A percentile compares a stretch with the other conserved stretches of the same genome.
Evolutionary conservation across 352 stramenopile species (phyloP).

Genomic region (Globisporangium paroecandrum): DNA sequence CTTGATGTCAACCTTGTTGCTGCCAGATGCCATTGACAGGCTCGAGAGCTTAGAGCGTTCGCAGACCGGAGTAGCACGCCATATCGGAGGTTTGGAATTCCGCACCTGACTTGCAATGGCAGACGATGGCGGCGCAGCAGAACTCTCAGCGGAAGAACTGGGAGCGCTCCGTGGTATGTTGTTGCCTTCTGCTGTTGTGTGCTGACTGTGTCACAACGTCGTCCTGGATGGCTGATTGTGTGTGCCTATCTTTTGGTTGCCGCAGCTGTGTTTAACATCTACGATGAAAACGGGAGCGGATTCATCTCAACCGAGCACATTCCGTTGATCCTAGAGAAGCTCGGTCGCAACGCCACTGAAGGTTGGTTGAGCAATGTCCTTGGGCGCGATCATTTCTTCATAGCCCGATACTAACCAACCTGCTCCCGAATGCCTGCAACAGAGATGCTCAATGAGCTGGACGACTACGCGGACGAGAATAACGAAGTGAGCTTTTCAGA

Average conservation of each 20-base stretch:
- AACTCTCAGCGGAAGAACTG: slow-evolving; percentile 73
- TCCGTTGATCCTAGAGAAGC: slow-evolving; percentile 69
- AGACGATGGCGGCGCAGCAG: slow-evolving; percentile 22
- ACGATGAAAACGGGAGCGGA: slow-evolving; percentile 58
- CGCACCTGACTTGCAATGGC: slow-evolving; percentile 15
- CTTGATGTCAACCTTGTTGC: neutral
- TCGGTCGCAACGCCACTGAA: slow-evolving; percentile 68
- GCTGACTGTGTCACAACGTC: neutral
- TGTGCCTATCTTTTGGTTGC: neutral
- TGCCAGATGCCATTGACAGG: neutral
- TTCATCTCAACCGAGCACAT: slow-evolving; percentile 66
- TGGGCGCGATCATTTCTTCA: neutral
- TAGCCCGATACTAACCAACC: neutral
- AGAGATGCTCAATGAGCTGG: slow-evolving; percentile 72
- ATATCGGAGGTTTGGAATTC: neutral
- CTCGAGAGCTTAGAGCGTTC: neutral
- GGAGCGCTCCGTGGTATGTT: slow-evolving; percentile 57
- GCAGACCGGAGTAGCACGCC: neutral
- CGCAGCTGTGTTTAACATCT: slow-evolving; percentile 75
- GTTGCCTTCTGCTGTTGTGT: too few species aligned
- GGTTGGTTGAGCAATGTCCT: slow-evolving; percentile 21
- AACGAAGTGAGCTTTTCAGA: slow-evolving; percentile 58
- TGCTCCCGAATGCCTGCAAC: neutral
- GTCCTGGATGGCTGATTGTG: neutral
- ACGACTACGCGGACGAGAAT: slow-evolving; percentile 50